Base-by-base conservation (phyloP, 331 rosid species). In the Saraca asoca region DNA sequence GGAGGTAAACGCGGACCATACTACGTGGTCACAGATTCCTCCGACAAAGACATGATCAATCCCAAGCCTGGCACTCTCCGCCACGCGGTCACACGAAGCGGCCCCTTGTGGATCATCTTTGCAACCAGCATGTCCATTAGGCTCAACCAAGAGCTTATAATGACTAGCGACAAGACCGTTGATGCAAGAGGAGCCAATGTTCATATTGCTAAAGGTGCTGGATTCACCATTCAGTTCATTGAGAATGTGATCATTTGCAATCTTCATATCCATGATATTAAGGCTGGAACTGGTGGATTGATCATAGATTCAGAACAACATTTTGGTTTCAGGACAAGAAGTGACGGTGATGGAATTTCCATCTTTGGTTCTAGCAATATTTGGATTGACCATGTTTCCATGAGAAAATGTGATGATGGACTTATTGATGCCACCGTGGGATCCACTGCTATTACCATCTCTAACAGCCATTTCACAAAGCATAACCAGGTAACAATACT, bases 311-410 rank as follows among this genome's bases (percentile, higher is more conserved):
- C 83, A 0, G 75, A 38, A 5, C 13, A 6, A 6, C 96, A 91
- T 56, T 39, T 35, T 5, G 98, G 98, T 19, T 2, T 72, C 0
- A 84, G 98, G 67, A 87, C 95, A 0, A 1, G 0, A 58, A 87
- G 92, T 37, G 98, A 91, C 9, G 96, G 98, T 9, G 96, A 89
- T 16, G 96, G 92, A 0, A 89, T 88, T 62, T 88, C 98, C 59
- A 76, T 89, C 80, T 91, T 77, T 13, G 89, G 95, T n/a, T n/a
- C 95, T 9, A 79, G 95, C 58, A 80, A 85, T 55, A 0, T 91
- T 31, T 91, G 98, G 98, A 73, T 89, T 12, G 96, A 91, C 38
- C 98, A 91, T 31, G 84, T 89, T 8, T 89, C 98, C 52, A 89
- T 87, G 98, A 77, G 70, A 29, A 77, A 58, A 0, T 73, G 89